A percentile compares a stretch with the other conserved stretches of the same genome.
These are phyloP conservation scores for Quercus robur DNA, from an alignment of 306 rosid genomes.

Conservation along the genomic window DNA sequence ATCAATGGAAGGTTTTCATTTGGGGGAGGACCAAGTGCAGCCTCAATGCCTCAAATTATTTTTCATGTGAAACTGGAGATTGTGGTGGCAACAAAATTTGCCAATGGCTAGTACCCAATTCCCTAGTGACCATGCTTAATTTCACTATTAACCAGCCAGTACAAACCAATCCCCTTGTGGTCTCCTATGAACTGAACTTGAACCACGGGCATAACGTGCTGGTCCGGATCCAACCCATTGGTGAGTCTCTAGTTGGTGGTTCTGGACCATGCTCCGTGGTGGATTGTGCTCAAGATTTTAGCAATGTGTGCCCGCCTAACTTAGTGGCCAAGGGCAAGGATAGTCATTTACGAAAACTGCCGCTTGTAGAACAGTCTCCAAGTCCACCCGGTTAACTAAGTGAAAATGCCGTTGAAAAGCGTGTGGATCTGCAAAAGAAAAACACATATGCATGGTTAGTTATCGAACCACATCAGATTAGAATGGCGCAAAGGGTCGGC, in stretches of 20 bases:
- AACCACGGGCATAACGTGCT: slow-evolving; percentile 33
- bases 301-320: slow-evolving; percentile 16
- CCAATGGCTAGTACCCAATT: slow-evolving; percentile 14
- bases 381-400: no score
- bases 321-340: neutral
- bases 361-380: no score
- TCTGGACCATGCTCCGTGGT: slow-evolving; percentile 31
- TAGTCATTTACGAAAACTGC: no score
- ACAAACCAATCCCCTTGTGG: neutral
- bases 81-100: slow-evolving; percentile 21
- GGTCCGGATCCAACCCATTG: slow-evolving; percentile 22
- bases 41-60: no score
- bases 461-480: no score
- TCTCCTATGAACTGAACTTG: slow-evolving; percentile 38
- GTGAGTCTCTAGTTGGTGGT: slow-evolving; percentile 29
- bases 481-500: no score
- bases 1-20: no score
- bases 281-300: slow-evolving; percentile 12
- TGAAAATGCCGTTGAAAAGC: no score
- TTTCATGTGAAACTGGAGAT: slow-evolving; percentile 31
- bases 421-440: no score
- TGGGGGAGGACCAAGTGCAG: no score
- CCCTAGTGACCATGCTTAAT: slow-evolving; percentile 20
- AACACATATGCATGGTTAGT: no score
- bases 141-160: slow-evolving; percentile 8